phyloP scores from a whole-genome alignment of 495 filamentous ascomycete species.

The Aspergillus sclerotioniger region DNA sequence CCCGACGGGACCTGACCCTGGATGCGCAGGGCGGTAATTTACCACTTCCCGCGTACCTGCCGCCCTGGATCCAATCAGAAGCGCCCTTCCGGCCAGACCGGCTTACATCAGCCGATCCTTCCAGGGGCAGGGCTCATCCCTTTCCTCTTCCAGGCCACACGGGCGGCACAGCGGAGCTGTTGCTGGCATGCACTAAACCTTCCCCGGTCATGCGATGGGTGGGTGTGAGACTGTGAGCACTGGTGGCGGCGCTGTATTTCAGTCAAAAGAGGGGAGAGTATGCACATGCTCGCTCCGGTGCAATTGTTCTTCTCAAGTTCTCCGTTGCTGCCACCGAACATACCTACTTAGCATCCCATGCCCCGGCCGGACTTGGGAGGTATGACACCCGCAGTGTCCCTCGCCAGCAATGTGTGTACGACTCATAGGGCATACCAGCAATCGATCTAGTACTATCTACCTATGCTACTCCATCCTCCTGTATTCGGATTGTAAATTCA shows the following conservation, averaged over 20 bases:
- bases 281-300: not conserved
- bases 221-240: no score
- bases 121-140: not conserved
- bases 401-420: not conserved
- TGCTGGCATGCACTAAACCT: conserved; percentile 1
- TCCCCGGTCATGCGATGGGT: not conserved
- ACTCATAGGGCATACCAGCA: not conserved
- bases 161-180: not conserved
- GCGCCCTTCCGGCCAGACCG: not conserved
- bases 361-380: not conserved
- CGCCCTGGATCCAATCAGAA: conserved; percentile 12
- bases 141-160: not conserved
- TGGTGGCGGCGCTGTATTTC: conserved; percentile 6
- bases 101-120: conserved; percentile 9
- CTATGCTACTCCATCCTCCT: not conserved
- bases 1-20: conserved; percentile 18
- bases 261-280: conserved; percentile 7
- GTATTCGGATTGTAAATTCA: not conserved
- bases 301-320: not conserved
- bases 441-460: not conserved
- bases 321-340: conserved; percentile 4
- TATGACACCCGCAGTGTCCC: not conserved
- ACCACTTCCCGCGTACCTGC: conserved; percentile 16
- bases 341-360: conserved; percentile 1
- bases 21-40: conserved; percentile 19